Percentiles rank a stretch among this genome's conserved stretches.
phyloP scores from a whole-genome alignment of 2,329 filamentous ascomycete genomes.

The Penicillium verrucosum region DNA sequence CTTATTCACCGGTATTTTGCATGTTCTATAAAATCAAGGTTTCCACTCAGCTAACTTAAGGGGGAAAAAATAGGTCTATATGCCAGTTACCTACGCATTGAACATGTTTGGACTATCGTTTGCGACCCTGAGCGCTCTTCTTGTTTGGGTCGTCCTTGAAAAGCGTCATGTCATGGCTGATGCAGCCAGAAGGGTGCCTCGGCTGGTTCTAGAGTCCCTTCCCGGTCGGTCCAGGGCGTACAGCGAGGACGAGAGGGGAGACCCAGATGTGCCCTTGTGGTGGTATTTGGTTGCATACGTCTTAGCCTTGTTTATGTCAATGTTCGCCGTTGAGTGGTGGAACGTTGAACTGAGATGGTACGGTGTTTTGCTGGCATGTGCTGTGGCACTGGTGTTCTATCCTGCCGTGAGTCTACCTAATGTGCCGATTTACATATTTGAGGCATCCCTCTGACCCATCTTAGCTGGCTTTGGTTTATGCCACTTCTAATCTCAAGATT shows the following conservation, averaged over 20 bases:
- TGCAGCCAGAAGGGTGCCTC: conserved; percentile 7
- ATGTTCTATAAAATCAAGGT: conserved; percentile 41
- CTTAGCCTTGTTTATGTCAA: conserved; percentile 22
- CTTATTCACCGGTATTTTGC: conserved; percentile 59
- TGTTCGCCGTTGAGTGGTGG: conserved; percentile 28
- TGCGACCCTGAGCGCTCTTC: conserved; percentile 57
- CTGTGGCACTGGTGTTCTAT: conserved; percentile 25
- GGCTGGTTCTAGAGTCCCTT: conserved; percentile 5
- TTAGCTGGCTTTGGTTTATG: conserved; percentile 26
- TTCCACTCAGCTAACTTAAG: conserved; percentile 42
- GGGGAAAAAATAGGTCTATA: conserved; percentile 17
- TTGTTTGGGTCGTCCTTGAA: conserved; percentile 28
- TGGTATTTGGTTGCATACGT: conserved; percentile 21
- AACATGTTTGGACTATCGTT: conserved; percentile 57
- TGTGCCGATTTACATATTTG: not conserved
- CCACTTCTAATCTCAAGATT: conserved; percentile 27
- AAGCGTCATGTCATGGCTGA: conserved; percentile 18
- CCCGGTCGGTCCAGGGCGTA: not conserved
- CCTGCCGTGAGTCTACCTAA: conserved; percentile 17
- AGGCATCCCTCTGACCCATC: not conserved
- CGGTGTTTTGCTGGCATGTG: conserved; percentile 24
- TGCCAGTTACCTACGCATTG: conserved; percentile 27
- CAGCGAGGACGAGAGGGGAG: not conserved
- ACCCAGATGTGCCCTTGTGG: conserved; percentile 20
- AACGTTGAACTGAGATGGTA: conserved; percentile 26